These are phyloP conservation scores for Macadamia integrifolia DNA, from an alignment of 164 flowering plant genomes.

Conservation along the genomic window DNA sequence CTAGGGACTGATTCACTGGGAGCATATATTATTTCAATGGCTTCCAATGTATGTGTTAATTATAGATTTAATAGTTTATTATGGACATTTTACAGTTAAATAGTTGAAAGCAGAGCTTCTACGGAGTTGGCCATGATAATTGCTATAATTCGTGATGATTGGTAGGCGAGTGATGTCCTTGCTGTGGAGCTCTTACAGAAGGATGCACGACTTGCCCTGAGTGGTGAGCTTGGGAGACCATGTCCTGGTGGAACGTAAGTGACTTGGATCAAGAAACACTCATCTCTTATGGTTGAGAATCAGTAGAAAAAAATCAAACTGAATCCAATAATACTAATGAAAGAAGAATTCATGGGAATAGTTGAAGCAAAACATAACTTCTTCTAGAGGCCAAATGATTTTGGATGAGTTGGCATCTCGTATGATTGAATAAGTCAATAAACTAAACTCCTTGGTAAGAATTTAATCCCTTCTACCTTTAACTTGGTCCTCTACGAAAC, in stretches of 20 bases:
- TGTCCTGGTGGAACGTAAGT: conserved; percentile 93
- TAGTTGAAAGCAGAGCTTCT: neutral
- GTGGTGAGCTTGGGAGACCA: conserved; percentile 83
- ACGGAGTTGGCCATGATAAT: neutral
- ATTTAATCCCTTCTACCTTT: too few relatives aligned
- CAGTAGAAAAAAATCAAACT: too few relatives aligned
- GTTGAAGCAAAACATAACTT: too few relatives aligned
- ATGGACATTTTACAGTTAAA: neutral
- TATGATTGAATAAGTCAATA: too few relatives aligned
- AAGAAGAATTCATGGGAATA: too few relatives aligned
- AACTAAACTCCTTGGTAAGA: too few relatives aligned
- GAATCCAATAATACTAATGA: too few relatives aligned
- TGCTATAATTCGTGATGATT: conserved; percentile 1
- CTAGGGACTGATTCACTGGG: conserved; percentile 91
- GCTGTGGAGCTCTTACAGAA: conserved; percentile 96
- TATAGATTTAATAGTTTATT: neutral
- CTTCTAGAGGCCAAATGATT: too few relatives aligned
- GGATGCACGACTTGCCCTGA: conserved; percentile 85
- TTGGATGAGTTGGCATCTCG: too few relatives aligned
- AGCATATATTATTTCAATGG: conserved; percentile 98
- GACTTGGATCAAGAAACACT: too few relatives aligned
- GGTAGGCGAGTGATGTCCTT: conserved; percentile 94
- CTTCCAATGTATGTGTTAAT: conserved; percentile 61
- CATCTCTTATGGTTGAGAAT: too few relatives aligned
- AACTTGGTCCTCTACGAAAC: too few relatives aligned